Evolutionary conservation across 345 rosid genomes (phyloP), one percentile per base, ranked within the genome.

Genomic region (Bruguiera parviflora): DNA sequence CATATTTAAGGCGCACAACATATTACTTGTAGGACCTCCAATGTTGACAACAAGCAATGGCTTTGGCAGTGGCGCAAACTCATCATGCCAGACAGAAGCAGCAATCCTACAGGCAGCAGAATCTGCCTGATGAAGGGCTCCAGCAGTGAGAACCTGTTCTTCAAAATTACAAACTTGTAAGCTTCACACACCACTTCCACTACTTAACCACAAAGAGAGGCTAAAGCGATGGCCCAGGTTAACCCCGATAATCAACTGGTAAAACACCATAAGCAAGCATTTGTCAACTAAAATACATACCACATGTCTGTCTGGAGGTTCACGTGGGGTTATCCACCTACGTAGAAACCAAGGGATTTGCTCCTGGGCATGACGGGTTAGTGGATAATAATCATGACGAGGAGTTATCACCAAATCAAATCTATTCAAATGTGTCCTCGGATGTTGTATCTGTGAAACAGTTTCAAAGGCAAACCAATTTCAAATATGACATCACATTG

Each of bases 331-430:
- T 62, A 76, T 76, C 79, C 79, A 76, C 29, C 69, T 53, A 16
- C 69, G 61, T 24, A 76, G 68, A 57, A 76, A 66, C 72, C 68
- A 71, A 49, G 79, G 75, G 47, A 76, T 67, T 67, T 76, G 79
- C 64, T 71, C 18, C 61, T 71, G 75, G 49, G 60, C 75, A 18
- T 71, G 65, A 32, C 69, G 75, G 62, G 79, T 76, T 59, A 76
- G 51, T 32, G 72, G 79, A 66, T 76, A 76, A 67, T 76, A 76
- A 62, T 76, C 72, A 62, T 76, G 79, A 53, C 29, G 61, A 56
- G 75, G 79, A 63, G 79, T 67, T 9, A 71, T 71, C 43, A 76
- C 75, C 75, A 70, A 61, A 71, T 76, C 79, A 67, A 76, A 76
- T 57, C 61, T 76, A 57, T 58, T 46, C 56, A 76, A 65, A 6